Evolutionary conservation across 2,329 filamentous ascomycete genomes (phyloP).

Genomic region (Colletotrichum cordylinicola): DNA sequence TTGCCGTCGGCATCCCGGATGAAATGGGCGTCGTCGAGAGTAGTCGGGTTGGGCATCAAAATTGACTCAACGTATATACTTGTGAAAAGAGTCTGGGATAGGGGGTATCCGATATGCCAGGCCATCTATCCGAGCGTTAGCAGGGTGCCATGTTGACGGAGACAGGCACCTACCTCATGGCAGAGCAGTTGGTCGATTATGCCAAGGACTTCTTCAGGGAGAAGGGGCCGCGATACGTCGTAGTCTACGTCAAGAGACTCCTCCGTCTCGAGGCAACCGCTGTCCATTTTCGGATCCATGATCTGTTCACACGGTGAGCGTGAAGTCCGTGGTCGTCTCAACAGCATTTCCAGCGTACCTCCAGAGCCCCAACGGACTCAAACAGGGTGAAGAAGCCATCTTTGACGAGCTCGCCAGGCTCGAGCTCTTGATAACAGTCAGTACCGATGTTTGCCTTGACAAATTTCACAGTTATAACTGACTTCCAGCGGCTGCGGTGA

Average conservation of each 20-base stretch:
- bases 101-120: slow-evolving; percentile 94
- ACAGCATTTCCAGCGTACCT: slow-evolving; percentile 51
- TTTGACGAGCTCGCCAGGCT: slow-evolving; percentile 85
- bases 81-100: slow-evolving; percentile 94
- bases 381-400: slow-evolving; percentile 95
- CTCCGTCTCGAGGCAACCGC: slow-evolving; percentile 78
- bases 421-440: slow-evolving; percentile 62
- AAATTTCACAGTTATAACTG: slow-evolving; percentile 24
- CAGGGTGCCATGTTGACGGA: not conserved
- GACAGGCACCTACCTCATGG: slow-evolving; percentile 69
- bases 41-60: slow-evolving; percentile 71
- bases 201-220: slow-evolving; percentile 83
- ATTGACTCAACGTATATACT: slow-evolving; percentile 89
- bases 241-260: slow-evolving; percentile 87
- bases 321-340: not conserved
- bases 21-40: slow-evolving; percentile 71
- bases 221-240: slow-evolving; percentile 70
- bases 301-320: slow-evolving; percentile 64
- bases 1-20: slow-evolving; percentile 36
- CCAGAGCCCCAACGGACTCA: slow-evolving; percentile 87
- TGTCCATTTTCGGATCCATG: slow-evolving; percentile 99
- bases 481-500: slow-evolving; percentile 60
- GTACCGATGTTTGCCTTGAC: not conserved
- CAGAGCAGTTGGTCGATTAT: slow-evolving; percentile 94
- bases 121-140: slow-evolving; percentile 69